These are phyloP conservation scores for Adansonia gregorii DNA, from an alignment of 441 rosid species.

Conservation along the genomic window DNA sequence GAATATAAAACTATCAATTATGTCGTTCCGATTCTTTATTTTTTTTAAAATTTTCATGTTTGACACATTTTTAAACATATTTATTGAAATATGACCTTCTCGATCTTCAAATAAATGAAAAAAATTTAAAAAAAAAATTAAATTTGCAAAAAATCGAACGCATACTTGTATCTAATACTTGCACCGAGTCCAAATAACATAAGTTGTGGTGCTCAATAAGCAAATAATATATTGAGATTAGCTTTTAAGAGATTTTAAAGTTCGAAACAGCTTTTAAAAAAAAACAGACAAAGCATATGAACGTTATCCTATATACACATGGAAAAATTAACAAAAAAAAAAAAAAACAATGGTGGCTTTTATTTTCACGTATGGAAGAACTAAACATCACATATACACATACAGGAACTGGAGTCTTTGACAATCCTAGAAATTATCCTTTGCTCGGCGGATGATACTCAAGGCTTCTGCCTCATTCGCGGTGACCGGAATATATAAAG, in stretches of 20 bases:
- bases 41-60: too few species aligned
- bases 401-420: neutral
- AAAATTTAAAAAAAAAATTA: too few species aligned
- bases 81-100: too few species aligned
- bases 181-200: too few species aligned
- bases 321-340: too few species aligned
- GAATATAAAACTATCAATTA: too few species aligned
- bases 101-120: too few species aligned
- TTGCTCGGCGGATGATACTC: constrained; percentile 67
- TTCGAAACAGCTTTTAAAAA: neutral
- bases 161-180: too few species aligned
- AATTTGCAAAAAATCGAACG: too few species aligned
- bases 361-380: constrained; percentile 21
- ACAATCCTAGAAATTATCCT: constrained; percentile 63
- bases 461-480: constrained; percentile 74
- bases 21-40: too few species aligned
- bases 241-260: neutral
- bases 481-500: constrained; percentile 56
- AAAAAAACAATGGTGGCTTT: constrained; percentile 22
- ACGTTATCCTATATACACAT: neutral
- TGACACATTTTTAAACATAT: too few species aligned
- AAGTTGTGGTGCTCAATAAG: neutral
- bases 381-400: constrained; percentile 45
- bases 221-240: neutral
- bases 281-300: constrained; percentile 15